phyloP scores from a whole-genome alignment of 768 basidiomycete genomes.

The Tubosaeta sp. region DNA sequence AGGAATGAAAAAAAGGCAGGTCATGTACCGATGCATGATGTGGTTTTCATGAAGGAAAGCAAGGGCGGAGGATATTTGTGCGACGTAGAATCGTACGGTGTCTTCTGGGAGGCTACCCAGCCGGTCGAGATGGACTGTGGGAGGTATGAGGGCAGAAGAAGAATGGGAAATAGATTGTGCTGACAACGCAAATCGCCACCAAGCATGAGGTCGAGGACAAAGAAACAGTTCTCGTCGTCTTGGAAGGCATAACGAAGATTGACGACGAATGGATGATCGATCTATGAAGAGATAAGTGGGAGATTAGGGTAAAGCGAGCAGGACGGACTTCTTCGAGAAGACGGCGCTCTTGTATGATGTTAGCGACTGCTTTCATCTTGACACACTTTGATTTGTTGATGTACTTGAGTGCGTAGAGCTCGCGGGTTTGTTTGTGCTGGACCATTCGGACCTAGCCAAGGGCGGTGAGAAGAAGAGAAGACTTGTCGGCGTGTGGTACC shows the following conservation, averaged over 20 bases:
- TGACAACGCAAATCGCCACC: slow-evolving; percentile 91
- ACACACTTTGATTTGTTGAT: slow-evolving; percentile 98
- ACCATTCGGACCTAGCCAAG: slow-evolving; percentile 87
- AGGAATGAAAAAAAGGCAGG: no score
- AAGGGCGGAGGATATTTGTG: slow-evolving; percentile 84
- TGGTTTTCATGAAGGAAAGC: slow-evolving; percentile 87
- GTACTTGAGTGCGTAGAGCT: slow-evolving; percentile 96
- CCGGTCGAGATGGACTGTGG: slow-evolving; percentile 81
- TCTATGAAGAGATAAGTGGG: slow-evolving; percentile 40
- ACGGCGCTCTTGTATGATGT: slow-evolving; percentile 94
- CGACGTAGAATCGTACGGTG: slow-evolving; percentile 82
- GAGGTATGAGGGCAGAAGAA: slow-evolving; percentile 1
- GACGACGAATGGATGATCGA: slow-evolving; percentile 94
- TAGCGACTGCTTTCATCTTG: slow-evolving; percentile 97
- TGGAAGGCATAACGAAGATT: slow-evolving; percentile 96
- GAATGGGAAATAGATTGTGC: slow-evolving; percentile 22
- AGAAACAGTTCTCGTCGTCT: slow-evolving; percentile 98
- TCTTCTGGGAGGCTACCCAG: slow-evolving; percentile 72
- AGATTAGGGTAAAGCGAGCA: neutral
- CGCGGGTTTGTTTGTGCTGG: slow-evolving; percentile 97
- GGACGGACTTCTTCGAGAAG: slow-evolving; percentile 84
- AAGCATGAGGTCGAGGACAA: slow-evolving; percentile 95
- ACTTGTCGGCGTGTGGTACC: slow-evolving; percentile 40
- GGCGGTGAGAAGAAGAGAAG: slow-evolving; percentile 11
- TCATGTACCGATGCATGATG: slow-evolving; percentile 89